Evolutionary conservation across 306 rosid species (phyloP).

Genomic region (Rosa lucieae): DNA sequence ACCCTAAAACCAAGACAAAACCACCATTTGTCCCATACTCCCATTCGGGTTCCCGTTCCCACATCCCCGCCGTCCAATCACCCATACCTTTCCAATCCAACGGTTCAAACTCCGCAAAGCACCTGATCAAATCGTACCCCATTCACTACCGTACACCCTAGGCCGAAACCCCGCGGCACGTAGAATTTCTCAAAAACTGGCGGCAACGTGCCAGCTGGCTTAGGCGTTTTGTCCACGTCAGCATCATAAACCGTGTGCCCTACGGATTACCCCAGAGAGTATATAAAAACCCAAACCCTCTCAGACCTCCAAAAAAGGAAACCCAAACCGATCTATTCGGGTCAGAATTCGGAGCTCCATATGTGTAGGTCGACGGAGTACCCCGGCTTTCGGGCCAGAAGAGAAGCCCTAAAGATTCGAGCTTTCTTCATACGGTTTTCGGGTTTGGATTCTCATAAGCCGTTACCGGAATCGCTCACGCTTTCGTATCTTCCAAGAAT

Average conservation of each 20-base stretch:
- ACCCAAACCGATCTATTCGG: background rate
- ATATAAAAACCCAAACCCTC: background rate
- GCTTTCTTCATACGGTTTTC: conserved; percentile 35
- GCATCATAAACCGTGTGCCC: conserved; percentile 1
- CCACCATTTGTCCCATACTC: background rate
- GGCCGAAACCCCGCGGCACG: conserved; percentile 8
- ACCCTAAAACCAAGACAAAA: background rate
- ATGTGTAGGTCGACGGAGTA: conserved; percentile 53
- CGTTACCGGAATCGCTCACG: conserved; percentile 42
- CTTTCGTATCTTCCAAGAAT: conserved; percentile 47
- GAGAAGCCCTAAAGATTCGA: conserved; percentile 26
- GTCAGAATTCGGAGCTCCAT: background rate
- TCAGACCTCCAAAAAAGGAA: background rate
- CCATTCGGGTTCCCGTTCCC: background rate
- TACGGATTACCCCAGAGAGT: background rate
- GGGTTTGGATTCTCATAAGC: conserved; percentile 9
- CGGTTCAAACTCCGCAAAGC: background rate
- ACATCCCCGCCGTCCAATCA: background rate
- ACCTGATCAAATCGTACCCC: background rate
- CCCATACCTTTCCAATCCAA: background rate
- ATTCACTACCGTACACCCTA: background rate
- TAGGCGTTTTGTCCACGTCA: conserved; percentile 11
- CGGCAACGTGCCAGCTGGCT: background rate
- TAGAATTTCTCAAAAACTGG: conserved; percentile 1
- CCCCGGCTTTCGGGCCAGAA: conserved; percentile 10